A percentile compares a stretch with the other conserved stretches of the same genome.
Conservation (phyloP, 371 early-diverging fungal genomes). For the Mortierella polycephala region DNA sequence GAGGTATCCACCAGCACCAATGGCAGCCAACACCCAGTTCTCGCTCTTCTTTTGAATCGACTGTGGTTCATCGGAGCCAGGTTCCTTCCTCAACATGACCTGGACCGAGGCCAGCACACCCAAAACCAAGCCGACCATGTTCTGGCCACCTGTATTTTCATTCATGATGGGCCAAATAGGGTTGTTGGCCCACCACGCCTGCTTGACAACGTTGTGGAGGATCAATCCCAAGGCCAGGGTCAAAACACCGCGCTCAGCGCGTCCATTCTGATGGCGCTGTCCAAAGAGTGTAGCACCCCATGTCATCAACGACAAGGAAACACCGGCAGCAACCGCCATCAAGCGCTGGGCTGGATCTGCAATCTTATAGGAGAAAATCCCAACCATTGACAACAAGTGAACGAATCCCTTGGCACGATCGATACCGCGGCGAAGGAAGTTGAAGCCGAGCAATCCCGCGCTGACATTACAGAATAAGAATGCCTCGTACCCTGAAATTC, state of each 20-base stretch:
- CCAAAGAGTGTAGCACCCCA: slow-evolving; percentile 71
- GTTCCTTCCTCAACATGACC: slow-evolving; percentile 61
- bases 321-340: slow-evolving; percentile 67
- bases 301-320: slow-evolving; percentile 65
- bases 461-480: slow-evolving; percentile 72
- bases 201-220: slow-evolving; percentile 74
- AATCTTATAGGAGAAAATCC: slow-evolving; percentile 69
- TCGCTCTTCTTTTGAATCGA: slow-evolving; percentile 23
- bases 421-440: slow-evolving; percentile 65
- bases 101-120: slow-evolving; percentile 69
- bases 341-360: slow-evolving; percentile 71
- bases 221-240: slow-evolving; percentile 77
- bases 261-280: slow-evolving; percentile 61
- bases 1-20: slow-evolving; percentile 74
- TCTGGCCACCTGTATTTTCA: slow-evolving; percentile 74
- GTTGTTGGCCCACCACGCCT: slow-evolving; percentile 83
- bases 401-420: slow-evolving; percentile 67
- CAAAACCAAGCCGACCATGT: slow-evolving; percentile 69
- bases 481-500: slow-evolving; percentile 83
- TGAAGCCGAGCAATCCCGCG: slow-evolving; percentile 74
- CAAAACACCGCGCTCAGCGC: slow-evolving; percentile 70
- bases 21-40: slow-evolving; percentile 64
- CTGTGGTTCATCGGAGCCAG: slow-evolving; percentile 21
- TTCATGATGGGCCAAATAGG: slow-evolving; percentile 87
- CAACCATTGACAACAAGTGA: slow-evolving; percentile 70